phyloP scores from a whole-genome alignment of 176 grass and related monocot species.

The Chloris gayana region DNA sequence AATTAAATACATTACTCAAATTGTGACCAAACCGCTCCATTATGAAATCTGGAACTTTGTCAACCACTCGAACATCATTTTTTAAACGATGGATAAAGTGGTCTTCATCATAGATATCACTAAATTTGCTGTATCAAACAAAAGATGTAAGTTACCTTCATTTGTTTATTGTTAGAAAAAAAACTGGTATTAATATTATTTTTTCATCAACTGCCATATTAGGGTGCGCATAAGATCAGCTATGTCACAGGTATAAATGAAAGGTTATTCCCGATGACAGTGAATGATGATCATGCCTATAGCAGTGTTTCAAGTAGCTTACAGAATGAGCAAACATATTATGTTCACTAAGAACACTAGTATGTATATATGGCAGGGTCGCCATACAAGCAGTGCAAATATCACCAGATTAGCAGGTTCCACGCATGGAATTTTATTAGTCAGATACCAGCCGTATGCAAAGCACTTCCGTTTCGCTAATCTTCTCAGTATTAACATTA shows the following conservation, averaged over 20 bases:
- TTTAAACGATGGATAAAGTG: conserved; percentile 78
- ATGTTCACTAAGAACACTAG: background rate
- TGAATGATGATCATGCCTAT: background rate
- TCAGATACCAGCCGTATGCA: too few relatives aligned
- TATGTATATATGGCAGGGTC: too few relatives aligned
- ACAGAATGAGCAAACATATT: background rate
- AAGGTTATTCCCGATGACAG: background rate
- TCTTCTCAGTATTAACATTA: background rate
- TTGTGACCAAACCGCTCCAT: conserved; percentile 93
- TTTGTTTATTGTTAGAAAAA: conserved; percentile 8
- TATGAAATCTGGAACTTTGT: conserved; percentile 89
- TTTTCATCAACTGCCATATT: background rate
- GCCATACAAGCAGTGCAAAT: too few relatives aligned
- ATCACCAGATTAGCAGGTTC: too few relatives aligned
- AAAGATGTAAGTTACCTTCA: conserved; percentile 20
- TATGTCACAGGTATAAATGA: conserved; percentile 2
- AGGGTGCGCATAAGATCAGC: background rate
- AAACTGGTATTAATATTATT: background rate
- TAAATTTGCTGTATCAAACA: conserved; percentile 83
- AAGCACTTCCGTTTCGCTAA: background rate
- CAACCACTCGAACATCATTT: conserved; percentile 84
- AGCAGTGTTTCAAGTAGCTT: background rate
- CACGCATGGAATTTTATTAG: too few relatives aligned
- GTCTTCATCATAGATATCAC: conserved; percentile 91
- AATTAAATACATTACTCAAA: conserved; percentile 95